Base-by-base conservation (phyloP, 352 stramenopile genomes). In the Phytophthora hybrid region DNA sequence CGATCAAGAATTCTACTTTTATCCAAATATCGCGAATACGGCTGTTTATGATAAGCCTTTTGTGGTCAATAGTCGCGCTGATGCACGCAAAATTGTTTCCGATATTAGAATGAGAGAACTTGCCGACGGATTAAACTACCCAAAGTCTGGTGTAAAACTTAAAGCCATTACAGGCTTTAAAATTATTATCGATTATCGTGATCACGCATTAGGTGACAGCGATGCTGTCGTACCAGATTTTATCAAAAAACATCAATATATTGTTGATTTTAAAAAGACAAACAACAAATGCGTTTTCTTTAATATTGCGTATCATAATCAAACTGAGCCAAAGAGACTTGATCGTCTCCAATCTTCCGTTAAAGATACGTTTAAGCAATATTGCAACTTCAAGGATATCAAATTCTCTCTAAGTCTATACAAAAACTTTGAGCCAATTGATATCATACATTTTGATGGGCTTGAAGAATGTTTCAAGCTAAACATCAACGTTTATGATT, bases 191-290 rank as follows among this genome's bases (percentile, higher is more conserved):
- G 8, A 44, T 14, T 44, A 16, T 44, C 37, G 9, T 14, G 1
- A 44, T 44, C 37, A 44, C 13, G 8, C 37, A 10, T 14, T 44
- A 16, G 37, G 37, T 16, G 37, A 44, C 5, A 44, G 13, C 37
- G 37, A 44, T 16, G 37, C 37, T 10, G 13, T 44, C 37, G 13
- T 44, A 10, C 37, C 37, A 44, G 13, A 44, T 10, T 44, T 14
- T 16, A 44, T 44, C 13, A 44, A 16, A 10, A 44, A 66, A 13
- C 51, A 66, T 32, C 49, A 59, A 19, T 10, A 41, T 41, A 47
- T 66, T 29, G 59, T 66, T 47, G 59, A 66, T 47, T 66, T 66
- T 19, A 47, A 47, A 5, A 66, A 66, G 60, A 66, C 60, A 5
- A 66, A 66, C 47, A 59, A 52, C 60, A 56, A 69, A 14, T 56